Conservation (phyloP, 208 protist genomes). For the Balamuthia mandrillaris region DNA sequence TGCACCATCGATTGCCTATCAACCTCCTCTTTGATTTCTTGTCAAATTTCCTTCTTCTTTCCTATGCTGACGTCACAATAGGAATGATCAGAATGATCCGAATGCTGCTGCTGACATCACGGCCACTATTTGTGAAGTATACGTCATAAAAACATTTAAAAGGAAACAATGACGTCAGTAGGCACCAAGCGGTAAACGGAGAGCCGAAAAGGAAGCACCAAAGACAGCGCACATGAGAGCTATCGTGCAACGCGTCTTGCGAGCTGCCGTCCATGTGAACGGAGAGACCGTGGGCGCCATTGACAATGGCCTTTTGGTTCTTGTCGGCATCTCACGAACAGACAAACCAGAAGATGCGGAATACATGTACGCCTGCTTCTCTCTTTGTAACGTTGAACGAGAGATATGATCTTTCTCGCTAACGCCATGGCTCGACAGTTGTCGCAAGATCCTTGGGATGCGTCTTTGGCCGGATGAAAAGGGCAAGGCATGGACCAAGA, state of each 20-base stretch:
- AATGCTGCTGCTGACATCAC: no score
- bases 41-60: no score
- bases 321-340: slow-evolving; percentile 50
- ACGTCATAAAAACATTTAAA: no score
- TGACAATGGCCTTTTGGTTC: slow-evolving; percentile 50
- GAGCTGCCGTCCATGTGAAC: slow-evolving; percentile 48
- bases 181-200: no score
- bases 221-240: no score
- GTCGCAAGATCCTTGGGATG: slow-evolving; percentile 53
- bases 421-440: not conserved
- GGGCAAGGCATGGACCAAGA: slow-evolving; percentile 48
- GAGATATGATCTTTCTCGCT: not conserved
- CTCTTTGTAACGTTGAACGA: not conserved
- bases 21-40: no score
- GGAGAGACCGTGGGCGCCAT: slow-evolving; percentile 53
- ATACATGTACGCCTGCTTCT: slow-evolving; percentile 8
- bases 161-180: no score
- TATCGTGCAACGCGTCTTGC: slow-evolving; percentile 56
- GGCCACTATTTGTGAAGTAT: no score
- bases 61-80: no score
- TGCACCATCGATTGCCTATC: no score
- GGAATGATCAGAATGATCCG: no score
- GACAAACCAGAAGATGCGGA: slow-evolving; percentile 52
- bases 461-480: slow-evolving; percentile 45
- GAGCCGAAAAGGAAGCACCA: no score